These are phyloP conservation scores for Skeletonema grethae DNA, from an alignment of 108 stramenopile genomes.

Conservation along the genomic window DNA sequence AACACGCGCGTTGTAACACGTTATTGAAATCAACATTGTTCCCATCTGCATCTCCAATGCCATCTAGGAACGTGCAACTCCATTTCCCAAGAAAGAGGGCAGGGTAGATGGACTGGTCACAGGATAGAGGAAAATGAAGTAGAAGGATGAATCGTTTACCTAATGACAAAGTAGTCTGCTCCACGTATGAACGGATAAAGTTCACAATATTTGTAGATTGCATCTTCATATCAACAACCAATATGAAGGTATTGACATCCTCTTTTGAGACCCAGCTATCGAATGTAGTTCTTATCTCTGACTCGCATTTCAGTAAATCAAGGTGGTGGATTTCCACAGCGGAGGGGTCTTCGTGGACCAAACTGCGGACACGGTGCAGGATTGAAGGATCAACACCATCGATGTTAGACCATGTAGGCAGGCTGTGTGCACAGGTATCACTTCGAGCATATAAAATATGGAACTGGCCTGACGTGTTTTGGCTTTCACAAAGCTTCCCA, in stretches of 20 bases:
- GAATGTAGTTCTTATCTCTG: constrained; percentile 6
- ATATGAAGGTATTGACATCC: constrained; percentile 5
- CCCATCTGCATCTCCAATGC: constrained; percentile 14
- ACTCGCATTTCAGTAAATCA: constrained; percentile 29
- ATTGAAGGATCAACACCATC: constrained; percentile 1
- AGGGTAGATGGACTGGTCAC: constrained; percentile 15
- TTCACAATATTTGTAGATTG: constrained; percentile 22
- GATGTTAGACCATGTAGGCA: constrained; percentile 19
- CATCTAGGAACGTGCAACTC: constrained; percentile 25
- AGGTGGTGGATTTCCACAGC: constrained; percentile 27
- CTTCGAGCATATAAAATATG: constrained; percentile 20
- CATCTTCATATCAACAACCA: constrained; percentile 34
- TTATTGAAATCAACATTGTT: constrained; percentile 6
- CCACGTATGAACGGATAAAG: constrained; percentile 25
- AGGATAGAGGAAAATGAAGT: constrained; percentile 30
- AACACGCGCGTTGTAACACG: constrained; percentile 21
- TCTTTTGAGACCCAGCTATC: constrained; percentile 26
- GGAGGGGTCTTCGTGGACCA: constrained; percentile 20
- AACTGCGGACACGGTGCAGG: constrained; percentile 8
- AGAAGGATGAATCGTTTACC: constrained; percentile 24
- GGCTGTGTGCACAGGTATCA: constrained; percentile 14
- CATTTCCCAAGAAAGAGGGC: constrained; percentile 31
- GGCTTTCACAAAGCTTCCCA: not conserved
- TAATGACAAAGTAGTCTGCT: constrained; percentile 7
- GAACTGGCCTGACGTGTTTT: not conserved